Base-by-base conservation (phyloP, 106 monocot species). In the Vanilla planifolia region DNA sequence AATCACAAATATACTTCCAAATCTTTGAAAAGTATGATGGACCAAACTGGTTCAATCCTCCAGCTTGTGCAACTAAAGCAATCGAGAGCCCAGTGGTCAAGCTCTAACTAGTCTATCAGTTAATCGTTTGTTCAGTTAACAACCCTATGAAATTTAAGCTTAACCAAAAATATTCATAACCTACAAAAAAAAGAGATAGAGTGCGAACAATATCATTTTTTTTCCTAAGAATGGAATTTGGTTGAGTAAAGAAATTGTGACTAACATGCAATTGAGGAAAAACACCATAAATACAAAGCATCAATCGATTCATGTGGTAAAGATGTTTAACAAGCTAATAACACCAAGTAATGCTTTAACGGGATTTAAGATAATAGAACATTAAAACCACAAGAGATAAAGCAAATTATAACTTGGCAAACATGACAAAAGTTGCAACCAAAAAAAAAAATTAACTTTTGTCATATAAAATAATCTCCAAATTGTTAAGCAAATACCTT, bases 401-500 rank as follows among this genome's bases (percentile, higher is more conserved):
- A 33, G 33, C 56, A 8, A 33, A 23, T 56, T 8, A 33, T 15
- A 10, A 55, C 10, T 4, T 15, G 8, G 2, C 16, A 33, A 56
- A 21, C 30, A 32, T 0, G 2, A 39, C 0, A 59, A 1, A 20
- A 58, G n/a, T 8, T n/a, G 0, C 19, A 9, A 15, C 58, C 33
- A 13, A n/a, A 33, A 33, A 23, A 23, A 51, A 23, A 8, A 3
- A 28, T 1, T n/a, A 14, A 32, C 13, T 13, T 1, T 22, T 9
- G 19, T 33, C 0, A 39, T 33, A 3, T 16, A 28, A 16, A 16
- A 17, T 56, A 3, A 32, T n/a, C 17, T 16, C 1, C 9, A 34
- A 16, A 2, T 20, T 8, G 11, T 8, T 36, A 11, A 43, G 24
- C 13, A 21, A 14, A 41, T 82, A 89, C 94, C 94, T 80, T 65